Percentiles rank a stretch among this genome's conserved stretches.
Conservation (phyloP, 2,329 filamentous ascomycete genomes). For the Talaromyces pinophilus region DNA sequence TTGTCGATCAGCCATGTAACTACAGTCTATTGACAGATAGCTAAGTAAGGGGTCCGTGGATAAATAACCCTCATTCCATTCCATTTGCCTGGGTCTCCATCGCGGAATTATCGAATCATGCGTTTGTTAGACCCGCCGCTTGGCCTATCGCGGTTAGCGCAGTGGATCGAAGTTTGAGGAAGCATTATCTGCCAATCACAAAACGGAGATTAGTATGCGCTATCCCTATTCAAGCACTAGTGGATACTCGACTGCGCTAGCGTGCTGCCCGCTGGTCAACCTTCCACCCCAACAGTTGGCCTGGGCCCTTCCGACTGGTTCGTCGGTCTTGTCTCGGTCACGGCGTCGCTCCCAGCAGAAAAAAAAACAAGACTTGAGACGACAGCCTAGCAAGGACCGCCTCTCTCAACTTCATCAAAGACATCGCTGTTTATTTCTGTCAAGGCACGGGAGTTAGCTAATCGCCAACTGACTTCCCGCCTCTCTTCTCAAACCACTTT, state of each 20-base stretch:
- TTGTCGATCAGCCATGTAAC: neutral
- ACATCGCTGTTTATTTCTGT: slow-evolving; percentile 5
- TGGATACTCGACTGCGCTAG: neutral
- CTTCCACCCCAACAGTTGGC: slow-evolving; percentile 24
- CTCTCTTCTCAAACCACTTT: slow-evolving; percentile 3
- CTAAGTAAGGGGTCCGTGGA: neutral
- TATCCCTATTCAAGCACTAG: neutral
- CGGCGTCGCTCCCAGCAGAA: slow-evolving; percentile 14
- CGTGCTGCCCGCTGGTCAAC: slow-evolving; percentile 2
- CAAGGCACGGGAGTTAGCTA: neutral
- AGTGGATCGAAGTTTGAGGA: neutral
- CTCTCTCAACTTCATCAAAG: slow-evolving; percentile 4
- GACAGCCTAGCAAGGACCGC: slow-evolving; percentile 5
- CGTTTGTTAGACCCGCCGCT: neutral
- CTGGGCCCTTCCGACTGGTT: slow-evolving; percentile 19
- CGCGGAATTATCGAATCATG: slow-evolving; percentile 9
- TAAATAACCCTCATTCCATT: neutral
- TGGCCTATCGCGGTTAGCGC: slow-evolving; percentile 6
- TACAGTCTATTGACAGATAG: neutral
- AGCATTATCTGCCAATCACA: neutral
- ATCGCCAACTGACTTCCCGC: slow-evolving; percentile 14
- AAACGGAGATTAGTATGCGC: fast-evolving
- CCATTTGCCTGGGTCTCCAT: neutral
- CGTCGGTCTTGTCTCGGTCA: slow-evolving; percentile 15
- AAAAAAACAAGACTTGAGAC: neutral